Conservation (phyloP, 2,329 filamentous ascomycete species). For the Ophiostoma ulmi region DNA sequence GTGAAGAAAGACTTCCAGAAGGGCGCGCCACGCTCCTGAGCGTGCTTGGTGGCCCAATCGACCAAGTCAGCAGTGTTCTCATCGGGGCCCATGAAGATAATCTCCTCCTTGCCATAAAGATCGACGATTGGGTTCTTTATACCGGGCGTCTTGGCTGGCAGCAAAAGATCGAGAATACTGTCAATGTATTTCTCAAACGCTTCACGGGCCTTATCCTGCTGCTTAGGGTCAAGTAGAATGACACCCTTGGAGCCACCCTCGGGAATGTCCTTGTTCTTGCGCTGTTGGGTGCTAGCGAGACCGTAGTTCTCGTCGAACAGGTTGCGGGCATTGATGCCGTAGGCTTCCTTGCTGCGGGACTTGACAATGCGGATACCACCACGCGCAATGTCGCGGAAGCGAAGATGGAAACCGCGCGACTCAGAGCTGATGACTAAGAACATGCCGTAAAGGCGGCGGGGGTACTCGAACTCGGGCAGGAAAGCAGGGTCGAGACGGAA, state of each 20-base stretch:
- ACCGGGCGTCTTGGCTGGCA: slow-evolving; percentile 83
- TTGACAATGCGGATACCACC: slow-evolving; percentile 98
- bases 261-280: slow-evolving; percentile 99
- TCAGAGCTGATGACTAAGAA: slow-evolving; percentile 97
- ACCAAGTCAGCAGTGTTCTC: slow-evolving; percentile 98
- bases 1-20: slow-evolving; percentile 99
- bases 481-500: slow-evolving; percentile 90
- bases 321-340: slow-evolving; percentile 91
- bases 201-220: slow-evolving; percentile 86
- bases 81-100: slow-evolving; percentile 96
- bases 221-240: slow-evolving; percentile 84
- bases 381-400: slow-evolving; percentile 93
- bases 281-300: slow-evolving; percentile 94
- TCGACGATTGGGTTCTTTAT: slow-evolving; percentile 99
- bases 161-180: slow-evolving; percentile 89
- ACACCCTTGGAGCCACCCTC: slow-evolving; percentile 98
- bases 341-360: slow-evolving; percentile 92
- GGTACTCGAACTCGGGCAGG: slow-evolving; percentile 86
- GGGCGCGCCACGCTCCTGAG: slow-evolving; percentile 75
- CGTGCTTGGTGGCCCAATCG: slow-evolving; percentile 97
- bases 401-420: slow-evolving; percentile 92
- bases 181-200: slow-evolving; percentile 99
- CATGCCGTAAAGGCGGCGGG: slow-evolving; percentile 92
- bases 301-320: slow-evolving; percentile 99
- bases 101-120: slow-evolving; percentile 89